phyloP scores from a whole-genome alignment of 768 basidiomycete genomes.

The Boletus coccyginus region DNA sequence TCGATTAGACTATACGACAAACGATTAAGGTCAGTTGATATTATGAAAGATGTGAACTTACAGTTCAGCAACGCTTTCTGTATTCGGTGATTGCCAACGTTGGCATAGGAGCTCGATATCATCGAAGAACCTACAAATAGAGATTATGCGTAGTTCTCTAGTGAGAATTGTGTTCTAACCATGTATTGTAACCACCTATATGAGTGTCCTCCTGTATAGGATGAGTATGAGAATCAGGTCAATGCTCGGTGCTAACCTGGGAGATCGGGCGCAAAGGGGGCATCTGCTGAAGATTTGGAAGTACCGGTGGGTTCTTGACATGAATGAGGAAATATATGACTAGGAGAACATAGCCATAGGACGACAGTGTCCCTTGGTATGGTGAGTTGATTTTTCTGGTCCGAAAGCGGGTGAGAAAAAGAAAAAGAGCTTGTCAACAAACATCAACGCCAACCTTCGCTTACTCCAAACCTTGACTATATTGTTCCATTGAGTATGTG shows the following conservation, averaged over 20 bases:
- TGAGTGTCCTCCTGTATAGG: conserved; percentile 68
- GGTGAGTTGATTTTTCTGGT: conserved; percentile 96
- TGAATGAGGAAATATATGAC: conserved; percentile 98
- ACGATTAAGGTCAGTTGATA: conserved; percentile 3
- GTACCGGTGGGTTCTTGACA: conserved; percentile 94
- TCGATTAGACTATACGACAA: conserved; percentile 75
- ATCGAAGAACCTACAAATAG: conserved; percentile 80
- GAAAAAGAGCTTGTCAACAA: neutral
- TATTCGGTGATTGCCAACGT: conserved; percentile 93
- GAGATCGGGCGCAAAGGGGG: conserved; percentile 86
- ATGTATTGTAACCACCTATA: conserved; percentile 78
- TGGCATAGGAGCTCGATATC: conserved; percentile 90
- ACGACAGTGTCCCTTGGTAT: conserved; percentile 93
- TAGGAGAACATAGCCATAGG: conserved; percentile 96
- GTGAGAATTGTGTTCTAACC: conserved; percentile 41
- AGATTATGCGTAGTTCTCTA: conserved; percentile 8
- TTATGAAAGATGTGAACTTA: conserved; percentile 36
- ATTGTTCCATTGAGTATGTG: conserved; percentile 10
- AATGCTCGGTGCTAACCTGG: conserved; percentile 43
- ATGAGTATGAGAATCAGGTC: conserved; percentile 12
- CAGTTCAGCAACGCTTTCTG: conserved; percentile 91
- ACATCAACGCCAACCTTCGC: conserved; percentile 53
- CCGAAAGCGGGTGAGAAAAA: neutral
- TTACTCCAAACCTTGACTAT: conserved; percentile 99
- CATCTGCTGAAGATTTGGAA: conserved; percentile 95